Evolutionary conservation across 345 rosid genomes (phyloP), one percentile per base, ranked within the genome.

Genomic region (Trapa incisa): DNA sequence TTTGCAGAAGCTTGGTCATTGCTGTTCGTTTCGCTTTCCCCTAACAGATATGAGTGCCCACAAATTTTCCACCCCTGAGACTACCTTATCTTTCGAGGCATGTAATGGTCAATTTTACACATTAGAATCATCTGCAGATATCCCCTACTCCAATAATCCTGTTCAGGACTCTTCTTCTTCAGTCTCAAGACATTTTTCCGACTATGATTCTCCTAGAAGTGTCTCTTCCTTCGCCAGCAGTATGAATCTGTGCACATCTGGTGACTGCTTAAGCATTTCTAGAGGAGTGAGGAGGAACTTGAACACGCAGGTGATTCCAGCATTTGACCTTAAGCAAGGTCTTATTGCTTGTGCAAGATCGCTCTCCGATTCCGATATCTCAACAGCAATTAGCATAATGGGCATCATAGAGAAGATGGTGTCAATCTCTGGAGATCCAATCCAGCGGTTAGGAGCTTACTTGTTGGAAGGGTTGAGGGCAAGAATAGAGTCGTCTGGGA

Each of bases 391-490:
- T 41, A 84, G 80, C 60, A 76, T 88, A 35, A 86, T 94, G 76
- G 82, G 76, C n/a, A 79, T 77, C 60, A 70, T 94, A 85, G 99
- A 87, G 72, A 84, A 81, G 75, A 91, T 80, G 91, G 99, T 94
- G 35, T 94, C 99, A 0, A 88, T 94, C 61, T 83, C 84, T 9
- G 97, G 99, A 41, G 92, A 80, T 56, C 96, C 99, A 3, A 71
- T 89, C 60, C 88, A 94, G 68, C 83, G 99, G 33, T 67, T 91
- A 52, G 96, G 96, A 8, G 86, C 99, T 58, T 94, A 94, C 76
- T 74, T 94, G 89, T 75, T 90, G 75, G 99, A 94, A 81, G 96
- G 97, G 72, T 89, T 94, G 43, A 78, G 91, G 77, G 97, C 99
- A 0, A 89, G 91, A 80, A 75, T 94, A 75, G 93, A 89, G 62